Percentiles rank a stretch among this genome's conserved stretches.
Conservation (phyloP, 2,329 filamentous ascomycete genomes). For the Ploettnerulaceae sp. region DNA sequence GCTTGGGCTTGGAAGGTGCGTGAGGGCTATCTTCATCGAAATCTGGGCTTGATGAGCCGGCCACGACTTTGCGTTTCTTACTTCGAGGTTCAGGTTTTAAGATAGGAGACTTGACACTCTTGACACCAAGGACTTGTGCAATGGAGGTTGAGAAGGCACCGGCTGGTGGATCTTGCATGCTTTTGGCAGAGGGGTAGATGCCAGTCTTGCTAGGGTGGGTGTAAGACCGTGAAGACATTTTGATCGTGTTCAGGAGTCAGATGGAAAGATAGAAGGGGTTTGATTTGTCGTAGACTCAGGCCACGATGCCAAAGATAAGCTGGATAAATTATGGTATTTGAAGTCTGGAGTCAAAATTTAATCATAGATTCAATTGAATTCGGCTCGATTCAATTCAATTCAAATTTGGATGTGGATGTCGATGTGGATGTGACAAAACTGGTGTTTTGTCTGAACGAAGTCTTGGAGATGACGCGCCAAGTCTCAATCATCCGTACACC, state of each 20-base stretch:
- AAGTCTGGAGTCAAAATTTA: too few species aligned
- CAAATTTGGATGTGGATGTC: not conserved
- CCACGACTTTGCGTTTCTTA: slow-evolving; percentile 20
- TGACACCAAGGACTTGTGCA: slow-evolving; percentile 7
- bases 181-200: not conserved
- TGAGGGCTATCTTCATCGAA: slow-evolving; percentile 6
- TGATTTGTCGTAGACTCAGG: too few species aligned
- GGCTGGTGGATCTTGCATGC: not conserved
- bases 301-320: too few species aligned
- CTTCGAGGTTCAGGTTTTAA: not conserved
- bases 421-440: not conserved
- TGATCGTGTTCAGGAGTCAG: too few species aligned
- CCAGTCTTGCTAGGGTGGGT: not conserved
- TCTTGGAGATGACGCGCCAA: not conserved
- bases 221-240: slow-evolving; percentile 10
- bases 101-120: slow-evolving; percentile 4
- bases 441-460: not conserved
- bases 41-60: not conserved
- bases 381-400: too few species aligned
- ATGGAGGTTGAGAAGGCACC: slow-evolving; percentile 7
- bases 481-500: not conserved
- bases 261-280: too few species aligned
- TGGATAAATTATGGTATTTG: too few species aligned
- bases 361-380: too few species aligned
- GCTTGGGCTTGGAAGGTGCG: slow-evolving; percentile 16